Evolutionary conservation across 148 eudicot species (phyloP).

Genomic region (Polygonum aviculare): DNA sequence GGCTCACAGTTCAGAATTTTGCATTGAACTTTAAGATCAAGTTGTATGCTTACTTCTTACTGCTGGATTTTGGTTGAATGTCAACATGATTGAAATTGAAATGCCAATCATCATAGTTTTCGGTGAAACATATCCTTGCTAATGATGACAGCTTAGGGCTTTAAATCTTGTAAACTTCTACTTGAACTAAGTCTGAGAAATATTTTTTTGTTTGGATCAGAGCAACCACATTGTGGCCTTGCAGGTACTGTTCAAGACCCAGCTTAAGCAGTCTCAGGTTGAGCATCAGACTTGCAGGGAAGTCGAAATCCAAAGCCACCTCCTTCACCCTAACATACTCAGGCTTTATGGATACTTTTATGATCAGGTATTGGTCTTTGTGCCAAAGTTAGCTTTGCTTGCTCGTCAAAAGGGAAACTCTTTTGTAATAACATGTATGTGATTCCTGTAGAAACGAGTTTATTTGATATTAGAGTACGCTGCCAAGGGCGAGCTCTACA

Average conservation of each 20-base stretch:
- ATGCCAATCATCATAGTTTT: too few relatives aligned
- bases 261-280: too few relatives aligned
- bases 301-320: conserved; percentile 97
- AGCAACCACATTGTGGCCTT: too few relatives aligned
- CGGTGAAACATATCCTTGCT: too few relatives aligned
- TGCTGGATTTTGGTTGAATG: too few relatives aligned
- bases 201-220: too few relatives aligned
- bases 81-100: too few relatives aligned
- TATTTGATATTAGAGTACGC: conserved; percentile 92
- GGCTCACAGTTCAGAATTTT: too few relatives aligned
- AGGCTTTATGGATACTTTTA: conserved; percentile 94
- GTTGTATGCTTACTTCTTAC: neutral
- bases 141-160: too few relatives aligned
- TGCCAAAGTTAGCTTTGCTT: neutral
- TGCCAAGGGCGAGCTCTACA: conserved; percentile 94
- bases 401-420: neutral
- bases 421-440: neutral
- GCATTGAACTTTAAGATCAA: neutral
- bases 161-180: too few relatives aligned
- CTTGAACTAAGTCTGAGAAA: too few relatives aligned
- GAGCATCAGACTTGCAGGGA: conserved; percentile 96
- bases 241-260: too few relatives aligned
- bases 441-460: conserved; percentile 68
- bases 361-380: conserved; percentile 55
- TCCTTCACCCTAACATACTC: conserved; percentile 84